Evolutionary conservation across 441 rosid genomes (phyloP), one percentile per base, ranked within the genome.

Genomic region (Breynia disticha): DNA sequence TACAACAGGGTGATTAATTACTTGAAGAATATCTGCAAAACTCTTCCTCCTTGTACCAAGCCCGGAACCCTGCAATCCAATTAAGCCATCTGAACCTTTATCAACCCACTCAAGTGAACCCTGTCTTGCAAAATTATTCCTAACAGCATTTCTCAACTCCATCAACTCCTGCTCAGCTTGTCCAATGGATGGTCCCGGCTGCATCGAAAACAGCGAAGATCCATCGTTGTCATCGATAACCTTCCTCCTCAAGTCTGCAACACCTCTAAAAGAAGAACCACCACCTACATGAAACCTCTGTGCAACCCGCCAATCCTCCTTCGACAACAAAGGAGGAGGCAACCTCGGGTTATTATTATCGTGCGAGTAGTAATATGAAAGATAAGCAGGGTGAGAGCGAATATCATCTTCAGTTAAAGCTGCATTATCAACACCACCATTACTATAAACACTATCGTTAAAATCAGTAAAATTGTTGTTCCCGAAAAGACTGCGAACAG

Each of bases 21-120:
- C 97, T 95, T 86, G 97, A 69, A 93, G 85, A 68, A 86, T 88
- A 82, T 86, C 97, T 13, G 98, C 87, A 65, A 86, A 88, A 76
- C 98, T 93, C 81, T 81, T 93, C 81, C 90, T 82, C 79, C 97
- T 81, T 2, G 77, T 60, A 16, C 88, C 93, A 71, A 88, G 70
- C 51, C 80, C 85, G 61, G 71, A 50, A 48, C 70, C 71, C 50
- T 81, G 63, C 54, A 67, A 46, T 59, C 76, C 84, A 57, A 28
- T 56, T 50, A 66, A 57, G 46, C 74, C 62, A 55, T 78, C 76
- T 16, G 76, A 67, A 7, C 72, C 71, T 74, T 77, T 75, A 57
- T 73, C 76, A 20, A 68, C 74, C 76, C 82, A 72, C 59, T 78
- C 81, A 16, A 63, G 73, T 13, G 81, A 57, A 32, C 67, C 70